phyloP scores from a whole-genome alignment of 1,139 yeast genomes.

The Candida sp. region DNA sequence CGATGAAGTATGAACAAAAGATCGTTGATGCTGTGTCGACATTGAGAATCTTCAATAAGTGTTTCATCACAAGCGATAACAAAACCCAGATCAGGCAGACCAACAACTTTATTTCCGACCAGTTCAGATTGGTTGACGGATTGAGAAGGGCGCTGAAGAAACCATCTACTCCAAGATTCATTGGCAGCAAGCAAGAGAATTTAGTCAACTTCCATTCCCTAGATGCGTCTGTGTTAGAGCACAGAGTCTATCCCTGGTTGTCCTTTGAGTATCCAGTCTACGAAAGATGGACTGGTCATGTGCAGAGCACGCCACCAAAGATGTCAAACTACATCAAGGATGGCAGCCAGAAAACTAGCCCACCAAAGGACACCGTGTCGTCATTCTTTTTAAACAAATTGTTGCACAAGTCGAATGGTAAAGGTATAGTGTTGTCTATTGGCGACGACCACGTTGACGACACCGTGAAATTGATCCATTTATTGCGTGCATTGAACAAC shows the following conservation, averaged over 20 bases:
- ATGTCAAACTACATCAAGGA: constrained; percentile 26
- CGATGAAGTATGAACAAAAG: constrained; percentile 25
- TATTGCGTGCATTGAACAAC: constrained; percentile 34
- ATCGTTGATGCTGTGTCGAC: constrained; percentile 45
- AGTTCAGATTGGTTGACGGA: constrained; percentile 9
- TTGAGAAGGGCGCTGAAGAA: constrained; percentile 5
- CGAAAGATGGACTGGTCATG: constrained; percentile 51
- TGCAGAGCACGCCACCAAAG: constrained; percentile 38
- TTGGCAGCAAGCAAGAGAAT: constrained; percentile 13
- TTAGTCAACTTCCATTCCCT: constrained; percentile 18
- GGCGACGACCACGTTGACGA: constrained; percentile 32
- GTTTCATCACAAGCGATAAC: constrained; percentile 35
- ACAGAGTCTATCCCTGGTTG: constrained; percentile 51
- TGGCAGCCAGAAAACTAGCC: constrained; percentile 15
- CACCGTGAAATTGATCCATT: constrained; percentile 30
- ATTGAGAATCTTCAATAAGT: constrained; percentile 47
- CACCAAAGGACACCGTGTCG: constrained; percentile 5
- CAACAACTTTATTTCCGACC: constrained; percentile 14
- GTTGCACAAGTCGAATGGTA: constrained; percentile 28
- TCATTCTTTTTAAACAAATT: constrained; percentile 28
- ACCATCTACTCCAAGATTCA: constrained; percentile 5
- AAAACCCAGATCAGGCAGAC: constrained; percentile 9
- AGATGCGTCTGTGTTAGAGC: constrained; percentile 30
- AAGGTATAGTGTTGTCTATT: constrained; percentile 43
- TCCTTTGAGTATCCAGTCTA: constrained; percentile 44